A percentile compares a stretch with the other conserved stretches of the same genome.
These are phyloP conservation scores for Maudiozyma saulgeensis DNA, from an alignment of 805 yeast species.

Conservation along the genomic window DNA sequence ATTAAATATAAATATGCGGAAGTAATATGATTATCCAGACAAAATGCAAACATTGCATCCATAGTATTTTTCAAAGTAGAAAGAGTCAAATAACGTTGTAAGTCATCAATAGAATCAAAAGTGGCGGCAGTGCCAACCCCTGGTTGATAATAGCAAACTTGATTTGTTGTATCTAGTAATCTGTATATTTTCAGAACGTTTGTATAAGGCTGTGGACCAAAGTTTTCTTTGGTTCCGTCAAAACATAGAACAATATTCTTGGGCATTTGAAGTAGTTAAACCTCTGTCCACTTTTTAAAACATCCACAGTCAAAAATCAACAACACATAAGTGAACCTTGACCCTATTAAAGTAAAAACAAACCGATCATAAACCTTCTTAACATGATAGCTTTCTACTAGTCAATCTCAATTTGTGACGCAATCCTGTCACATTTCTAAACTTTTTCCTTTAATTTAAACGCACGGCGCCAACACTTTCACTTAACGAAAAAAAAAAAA, in stretches of 20 bases:
- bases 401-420: too few relatives aligned
- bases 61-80: slow-evolving; percentile 17
- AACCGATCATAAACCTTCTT: too few relatives aligned
- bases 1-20: slow-evolving; percentile 48
- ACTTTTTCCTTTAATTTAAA: neutral
- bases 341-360: too few relatives aligned
- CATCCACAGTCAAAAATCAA: too few relatives aligned
- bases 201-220: slow-evolving; percentile 46
- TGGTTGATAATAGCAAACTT: slow-evolving; percentile 57
- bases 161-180: slow-evolving; percentile 40
- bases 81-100: slow-evolving; percentile 12
- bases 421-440: too few relatives aligned
- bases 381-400: too few relatives aligned
- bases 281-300: too few relatives aligned
- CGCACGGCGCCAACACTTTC: neutral
- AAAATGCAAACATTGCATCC: slow-evolving; percentile 44
- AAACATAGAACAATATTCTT: slow-evolving; percentile 48
- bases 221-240: slow-evolving; percentile 54
- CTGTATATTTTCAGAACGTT: slow-evolving; percentile 46
- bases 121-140: slow-evolving; percentile 51
- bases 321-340: too few relatives aligned
- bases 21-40: slow-evolving; percentile 47
- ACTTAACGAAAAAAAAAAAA: neutral
- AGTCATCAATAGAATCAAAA: slow-evolving; percentile 27
- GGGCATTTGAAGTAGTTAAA: neutral